These are phyloP conservation scores for Yarrowia osloensis DNA, from an alignment of 805 yeast species.

Conservation along the genomic window DNA sequence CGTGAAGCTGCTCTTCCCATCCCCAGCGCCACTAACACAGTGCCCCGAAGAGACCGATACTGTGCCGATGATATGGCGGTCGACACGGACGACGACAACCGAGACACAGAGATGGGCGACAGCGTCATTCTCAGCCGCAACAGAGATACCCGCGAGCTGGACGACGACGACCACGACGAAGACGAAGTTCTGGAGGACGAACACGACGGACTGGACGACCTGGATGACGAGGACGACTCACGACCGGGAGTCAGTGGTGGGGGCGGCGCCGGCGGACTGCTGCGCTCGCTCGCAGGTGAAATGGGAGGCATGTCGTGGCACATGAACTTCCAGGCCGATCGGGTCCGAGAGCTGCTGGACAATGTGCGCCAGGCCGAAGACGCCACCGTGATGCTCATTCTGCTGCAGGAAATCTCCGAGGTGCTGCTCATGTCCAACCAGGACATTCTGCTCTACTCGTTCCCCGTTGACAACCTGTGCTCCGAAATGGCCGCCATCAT, in stretches of 20 bases:
- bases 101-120: conserved; percentile 27
- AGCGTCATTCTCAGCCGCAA: conserved; percentile 6
- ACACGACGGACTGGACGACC: conserved; percentile 33
- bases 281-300: conserved; percentile 33
- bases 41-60: conserved; percentile 27
- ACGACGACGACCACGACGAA: conserved; percentile 33
- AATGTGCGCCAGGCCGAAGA: conserved; percentile 36
- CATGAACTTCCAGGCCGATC: conserved; percentile 32
- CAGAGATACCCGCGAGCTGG: conserved; percentile 30
- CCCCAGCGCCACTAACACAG: background rate
- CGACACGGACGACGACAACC: conserved; percentile 24
- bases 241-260: conserved; percentile 36
- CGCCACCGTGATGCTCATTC: conserved; percentile 40
- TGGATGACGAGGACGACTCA: conserved; percentile 36
- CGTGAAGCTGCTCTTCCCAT: background rate
- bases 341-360: conserved; percentile 6
- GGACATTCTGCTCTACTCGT: conserved; percentile 38
- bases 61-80: conserved; percentile 28
- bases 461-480: conserved; percentile 62
- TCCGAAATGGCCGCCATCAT: conserved; percentile 59
- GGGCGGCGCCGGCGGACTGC: conserved; percentile 36
- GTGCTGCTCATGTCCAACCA: conserved; percentile 42
- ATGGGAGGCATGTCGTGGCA: conserved; percentile 34
- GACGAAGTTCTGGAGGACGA: conserved; percentile 34
- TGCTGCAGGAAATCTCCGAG: conserved; percentile 43